Conservation (phyloP, 2,329 filamentous ascomycete species). For the Pseudogymnoascus sp. region DNA sequence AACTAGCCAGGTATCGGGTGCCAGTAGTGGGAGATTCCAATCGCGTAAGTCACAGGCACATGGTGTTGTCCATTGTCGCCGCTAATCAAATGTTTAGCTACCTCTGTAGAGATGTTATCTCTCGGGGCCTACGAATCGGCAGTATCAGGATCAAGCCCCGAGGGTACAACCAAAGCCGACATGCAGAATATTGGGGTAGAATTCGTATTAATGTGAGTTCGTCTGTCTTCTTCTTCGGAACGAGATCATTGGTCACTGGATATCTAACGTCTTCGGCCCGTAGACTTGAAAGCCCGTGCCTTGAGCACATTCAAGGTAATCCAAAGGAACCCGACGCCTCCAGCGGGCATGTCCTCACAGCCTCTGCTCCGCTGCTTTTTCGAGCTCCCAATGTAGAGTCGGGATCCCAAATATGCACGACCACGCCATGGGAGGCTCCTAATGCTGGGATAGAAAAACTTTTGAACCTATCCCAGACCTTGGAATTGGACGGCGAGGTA, state of each 20-base stretch:
- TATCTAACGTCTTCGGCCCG: not conserved
- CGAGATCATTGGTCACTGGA: no score
- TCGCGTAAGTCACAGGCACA: not conserved
- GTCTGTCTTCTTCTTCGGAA: no score
- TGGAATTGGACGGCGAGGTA: slow-evolving; percentile 30
- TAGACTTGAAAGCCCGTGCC: not conserved
- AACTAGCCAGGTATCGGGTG: not conserved
- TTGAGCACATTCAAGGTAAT: not conserved
- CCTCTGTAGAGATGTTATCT: not conserved
- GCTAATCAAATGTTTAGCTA: not conserved
- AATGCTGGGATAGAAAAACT: slow-evolving; percentile 21
- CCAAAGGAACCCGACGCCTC: not conserved
- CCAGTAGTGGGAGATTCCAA: not conserved
- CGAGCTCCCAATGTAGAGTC: not conserved
- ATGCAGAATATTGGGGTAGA: no score
- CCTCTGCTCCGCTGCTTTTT: not conserved
- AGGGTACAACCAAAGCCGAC: not conserved
- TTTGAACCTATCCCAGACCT: slow-evolving; percentile 21
- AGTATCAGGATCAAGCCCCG: not conserved
- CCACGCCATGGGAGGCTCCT: slow-evolving; percentile 15
- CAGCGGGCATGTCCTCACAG: not conserved
- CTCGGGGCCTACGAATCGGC: not conserved
- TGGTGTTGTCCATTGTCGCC: not conserved
- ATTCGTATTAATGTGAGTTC: no score
- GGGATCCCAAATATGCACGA: not conserved